phyloP scores from a whole-genome alignment of 2,329 filamentous ascomycete genomes.

The Neoscytalidium dimidiatum region DNA sequence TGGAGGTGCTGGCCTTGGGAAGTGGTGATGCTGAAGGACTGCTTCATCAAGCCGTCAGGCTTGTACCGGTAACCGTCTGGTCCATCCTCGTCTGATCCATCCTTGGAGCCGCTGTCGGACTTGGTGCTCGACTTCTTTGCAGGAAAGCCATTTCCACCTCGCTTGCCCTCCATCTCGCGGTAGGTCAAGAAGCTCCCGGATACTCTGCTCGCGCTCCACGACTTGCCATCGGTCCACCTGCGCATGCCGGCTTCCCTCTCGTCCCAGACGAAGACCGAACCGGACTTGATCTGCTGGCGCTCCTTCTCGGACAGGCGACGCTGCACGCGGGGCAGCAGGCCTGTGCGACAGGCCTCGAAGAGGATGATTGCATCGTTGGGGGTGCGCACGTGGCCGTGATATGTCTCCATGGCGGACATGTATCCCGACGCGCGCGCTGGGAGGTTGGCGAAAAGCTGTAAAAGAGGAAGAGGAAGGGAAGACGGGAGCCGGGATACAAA shows the following conservation, averaged over 20 bases:
- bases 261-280: slow-evolving; percentile 99
- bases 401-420: slow-evolving; percentile 79
- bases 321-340: slow-evolving; percentile 87
- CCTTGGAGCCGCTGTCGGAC: slow-evolving; percentile 80
- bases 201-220: slow-evolving; percentile 96
- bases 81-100: slow-evolving; percentile 78
- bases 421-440: neutral
- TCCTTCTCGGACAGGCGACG: slow-evolving; percentile 94
- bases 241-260: slow-evolving; percentile 98
- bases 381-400: slow-evolving; percentile 92
- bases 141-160: slow-evolving; percentile 72
- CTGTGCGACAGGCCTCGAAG: slow-evolving; percentile 94
- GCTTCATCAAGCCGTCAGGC: slow-evolving; percentile 98
- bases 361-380: slow-evolving; percentile 95
- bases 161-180: slow-evolving; percentile 97
- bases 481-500: slow-evolving; percentile 11
- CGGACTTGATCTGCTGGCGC: slow-evolving; percentile 90
- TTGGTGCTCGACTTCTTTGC: slow-evolving; percentile 62
- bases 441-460: neutral
- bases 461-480: neutral
- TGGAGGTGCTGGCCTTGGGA: slow-evolving; percentile 88
- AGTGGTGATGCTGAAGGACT: slow-evolving; percentile 98
- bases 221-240: slow-evolving; percentile 98
- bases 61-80: slow-evolving; percentile 53
- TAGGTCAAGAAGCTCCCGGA: slow-evolving; percentile 98